A percentile compares a stretch with the other conserved stretches of the same genome.
phyloP scores from a whole-genome alignment of 768 basidiomycete species.

The Leucosporidium yakuticum region DNA sequence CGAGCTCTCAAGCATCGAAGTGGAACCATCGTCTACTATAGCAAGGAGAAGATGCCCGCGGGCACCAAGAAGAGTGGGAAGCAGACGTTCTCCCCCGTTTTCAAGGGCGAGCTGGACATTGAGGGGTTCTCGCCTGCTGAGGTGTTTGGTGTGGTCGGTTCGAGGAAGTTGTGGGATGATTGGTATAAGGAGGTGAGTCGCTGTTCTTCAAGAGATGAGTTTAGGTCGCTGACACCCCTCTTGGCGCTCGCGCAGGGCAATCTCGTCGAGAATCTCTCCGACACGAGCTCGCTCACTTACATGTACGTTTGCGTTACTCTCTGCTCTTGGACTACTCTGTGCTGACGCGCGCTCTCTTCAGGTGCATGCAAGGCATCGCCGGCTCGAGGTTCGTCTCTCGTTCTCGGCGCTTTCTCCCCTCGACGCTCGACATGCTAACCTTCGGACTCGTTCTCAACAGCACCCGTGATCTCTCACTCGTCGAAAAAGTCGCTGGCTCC shows the following conservation, averaged over 20 bases:
- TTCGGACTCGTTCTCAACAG: not conserved
- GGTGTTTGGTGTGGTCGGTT: slow-evolving; percentile 32
- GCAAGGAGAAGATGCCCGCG: slow-evolving; percentile 19
- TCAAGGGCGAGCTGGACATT: slow-evolving; percentile 30
- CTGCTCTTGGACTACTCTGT: not conserved
- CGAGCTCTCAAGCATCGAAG: slow-evolving; percentile 24
- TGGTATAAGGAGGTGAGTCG: slow-evolving; percentile 18
- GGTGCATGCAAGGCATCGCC: slow-evolving; percentile 16
- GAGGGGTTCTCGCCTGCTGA: slow-evolving; percentile 25
- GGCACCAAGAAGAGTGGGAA: slow-evolving; percentile 15
- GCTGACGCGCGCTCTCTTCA: too few species aligned
- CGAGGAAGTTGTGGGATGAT: slow-evolving; percentile 34
- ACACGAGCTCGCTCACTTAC: slow-evolving; percentile 33
- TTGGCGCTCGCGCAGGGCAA: slow-evolving; percentile 11
- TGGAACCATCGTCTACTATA: slow-evolving; percentile 23
- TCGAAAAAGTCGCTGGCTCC: slow-evolving; percentile 29
- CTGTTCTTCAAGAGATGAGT: too few species aligned
- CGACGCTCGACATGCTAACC: not conserved
- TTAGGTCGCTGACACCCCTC: not conserved
- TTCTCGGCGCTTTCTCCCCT: not conserved
- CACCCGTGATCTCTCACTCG: slow-evolving; percentile 34
- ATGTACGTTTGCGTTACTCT: slow-evolving; percentile 15
- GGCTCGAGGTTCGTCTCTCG: slow-evolving; percentile 15
- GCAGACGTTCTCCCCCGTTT: slow-evolving; percentile 22
- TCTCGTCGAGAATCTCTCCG: slow-evolving; percentile 33